Base-by-base conservation (phyloP, 768 basidiomycete species). In the Leccinum imitatum region DNA sequence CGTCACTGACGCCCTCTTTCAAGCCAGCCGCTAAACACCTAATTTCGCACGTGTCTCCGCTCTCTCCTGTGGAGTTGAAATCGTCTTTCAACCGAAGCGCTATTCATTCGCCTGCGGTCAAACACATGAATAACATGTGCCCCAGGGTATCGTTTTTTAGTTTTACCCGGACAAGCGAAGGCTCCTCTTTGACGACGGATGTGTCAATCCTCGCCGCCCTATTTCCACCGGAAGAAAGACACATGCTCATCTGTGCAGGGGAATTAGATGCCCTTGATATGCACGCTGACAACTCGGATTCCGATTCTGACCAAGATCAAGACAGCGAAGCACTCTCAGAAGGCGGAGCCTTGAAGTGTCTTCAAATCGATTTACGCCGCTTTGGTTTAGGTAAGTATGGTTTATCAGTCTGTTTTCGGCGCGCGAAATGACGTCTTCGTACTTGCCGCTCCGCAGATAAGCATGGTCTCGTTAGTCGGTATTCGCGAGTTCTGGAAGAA, bases 151-250 rank as follows among this genome's bases (percentile, higher is more conserved):
- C 89, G 3, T 92, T 93, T 75, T 86, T 92, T 73, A 89, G 84
- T 63, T 88, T 92, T 68, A 91, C 90, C 17, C 80, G 89, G 61
- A 91, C 90, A 6, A 73, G 79, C 21, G 91, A 92, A 71, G 88
- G 88, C 2, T 87, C 89, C 23, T 90, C 88, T 11, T 76, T 93
- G 54, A 90, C 89, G 2, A 85, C 90, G 4, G 88, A 89, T 55
- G 84, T 86, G 10, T 77, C 80, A 41, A 73, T 87, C 23, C 83
- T 93, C 10, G 84, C 89, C 14, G 77, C 83, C 37, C 73, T 91
- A 8, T 93, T 93, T 71, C 87, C 86, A 19, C 81, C 81, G n/a
- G 79, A 77, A 44, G 87, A 90, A 63, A 79, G 88, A 35, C 83
- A 90, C 65, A 86, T 89, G 84, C 81, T 91, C 52, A 86, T 87